These are phyloP conservation scores for Ramularia endophylla DNA, from an alignment of 2,329 filamentous ascomycete genomes.

Conservation along the genomic window DNA sequence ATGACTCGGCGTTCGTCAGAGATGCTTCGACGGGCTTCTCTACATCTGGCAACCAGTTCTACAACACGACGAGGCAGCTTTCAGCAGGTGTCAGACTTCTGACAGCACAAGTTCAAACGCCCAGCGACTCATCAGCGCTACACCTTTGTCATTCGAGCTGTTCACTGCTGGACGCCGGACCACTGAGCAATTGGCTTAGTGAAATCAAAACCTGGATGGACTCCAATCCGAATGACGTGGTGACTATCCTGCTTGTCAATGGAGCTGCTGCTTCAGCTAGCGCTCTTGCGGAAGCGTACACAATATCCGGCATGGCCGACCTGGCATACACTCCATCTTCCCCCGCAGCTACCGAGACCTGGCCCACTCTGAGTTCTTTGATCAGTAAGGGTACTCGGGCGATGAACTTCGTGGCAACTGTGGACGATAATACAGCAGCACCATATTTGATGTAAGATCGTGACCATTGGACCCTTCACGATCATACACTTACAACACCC, in stretches of 20 bases:
- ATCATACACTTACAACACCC: neutral
- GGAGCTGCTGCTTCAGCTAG: conserved; percentile 48
- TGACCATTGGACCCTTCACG: neutral
- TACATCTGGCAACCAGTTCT: conserved; percentile 52
- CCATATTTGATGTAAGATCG: conserved; percentile 63
- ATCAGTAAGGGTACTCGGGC: conserved; percentile 59
- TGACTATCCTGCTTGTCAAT: conserved; percentile 82
- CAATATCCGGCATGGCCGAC: conserved; percentile 46
- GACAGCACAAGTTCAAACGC: conserved; percentile 56
- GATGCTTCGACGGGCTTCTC: conserved; percentile 15
- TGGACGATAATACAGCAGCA: conserved; percentile 79
- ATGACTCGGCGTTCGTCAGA: conserved; percentile 55
- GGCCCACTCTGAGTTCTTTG: conserved; percentile 78
- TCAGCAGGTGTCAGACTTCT: conserved; percentile 58
- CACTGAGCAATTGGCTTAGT: conserved; percentile 50
- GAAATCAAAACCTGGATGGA: conserved; percentile 58
- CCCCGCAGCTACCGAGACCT: conserved; percentile 50
- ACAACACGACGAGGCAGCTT: conserved; percentile 53
- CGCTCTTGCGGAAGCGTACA: conserved; percentile 42
- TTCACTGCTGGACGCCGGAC: conserved; percentile 46
- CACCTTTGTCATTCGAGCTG: conserved; percentile 62
- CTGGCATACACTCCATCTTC: conserved; percentile 35
- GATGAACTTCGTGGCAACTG: conserved; percentile 58
- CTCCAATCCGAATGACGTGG: conserved; percentile 69
- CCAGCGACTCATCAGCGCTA: conserved; percentile 40